Conservation (phyloP, 2,329 filamentous ascomycete genomes). For the Aspergillus calidoustus region DNA sequence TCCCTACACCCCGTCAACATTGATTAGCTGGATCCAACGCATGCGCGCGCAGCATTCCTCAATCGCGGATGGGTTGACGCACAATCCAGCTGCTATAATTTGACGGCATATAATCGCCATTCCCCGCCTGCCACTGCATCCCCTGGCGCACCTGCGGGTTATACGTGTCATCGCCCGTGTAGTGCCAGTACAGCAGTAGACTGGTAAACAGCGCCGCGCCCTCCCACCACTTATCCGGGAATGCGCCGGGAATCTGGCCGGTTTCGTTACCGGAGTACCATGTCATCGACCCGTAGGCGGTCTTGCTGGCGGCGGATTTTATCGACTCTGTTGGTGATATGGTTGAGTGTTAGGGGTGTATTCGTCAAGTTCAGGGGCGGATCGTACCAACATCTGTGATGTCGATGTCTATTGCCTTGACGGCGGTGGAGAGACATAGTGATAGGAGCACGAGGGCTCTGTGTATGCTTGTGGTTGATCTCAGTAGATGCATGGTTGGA, state of each 20-base stretch:
- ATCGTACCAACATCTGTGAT: background rate
- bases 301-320: conserved; percentile 46
- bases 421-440: background rate
- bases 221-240: conserved; percentile 79
- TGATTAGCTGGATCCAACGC: background rate
- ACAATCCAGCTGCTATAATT: conserved; percentile 38
- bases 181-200: conserved; percentile 49
- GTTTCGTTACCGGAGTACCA: conserved; percentile 59
- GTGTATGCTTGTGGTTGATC: background rate
- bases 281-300: conserved; percentile 55
- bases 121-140: conserved; percentile 44
- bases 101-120: conserved; percentile 46
- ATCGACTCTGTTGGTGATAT: conserved; percentile 42
- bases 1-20: conserved; percentile 37
- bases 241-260: conserved; percentile 56
- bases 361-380: background rate
- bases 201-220: conserved; percentile 59
- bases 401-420: background rate
- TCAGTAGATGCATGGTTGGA: background rate
- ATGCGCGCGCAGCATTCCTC: background rate
- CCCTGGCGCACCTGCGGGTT: conserved; percentile 43
- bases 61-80: background rate
- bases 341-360: background rate
- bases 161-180: conserved; percentile 47
- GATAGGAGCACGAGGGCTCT: background rate